Percentiles rank a stretch among this genome's conserved stretches.
Conservation (phyloP, 805 yeast species). For the Metschnikowia peoriensis region DNA sequence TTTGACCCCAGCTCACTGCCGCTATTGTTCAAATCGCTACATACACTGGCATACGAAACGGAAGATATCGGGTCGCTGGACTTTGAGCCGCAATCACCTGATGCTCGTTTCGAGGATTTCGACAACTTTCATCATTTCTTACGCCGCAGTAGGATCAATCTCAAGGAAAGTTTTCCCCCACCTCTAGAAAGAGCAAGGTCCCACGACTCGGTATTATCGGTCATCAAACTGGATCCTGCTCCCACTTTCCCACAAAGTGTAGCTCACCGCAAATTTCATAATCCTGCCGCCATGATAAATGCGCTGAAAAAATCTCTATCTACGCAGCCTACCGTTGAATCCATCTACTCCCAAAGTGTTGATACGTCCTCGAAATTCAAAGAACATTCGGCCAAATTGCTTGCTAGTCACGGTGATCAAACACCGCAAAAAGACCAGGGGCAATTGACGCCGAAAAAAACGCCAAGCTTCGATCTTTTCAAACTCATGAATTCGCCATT, state of each 20-base stretch:
- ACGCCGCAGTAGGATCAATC: constrained; percentile 33
- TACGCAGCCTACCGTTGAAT: constrained; percentile 31
- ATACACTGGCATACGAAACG: not conserved
- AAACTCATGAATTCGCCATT: constrained; percentile 19
- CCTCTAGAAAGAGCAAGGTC: constrained; percentile 25
- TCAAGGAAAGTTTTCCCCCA: constrained; percentile 30
- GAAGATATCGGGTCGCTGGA: constrained; percentile 5
- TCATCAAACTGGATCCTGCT: not conserved
- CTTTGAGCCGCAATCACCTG: constrained; percentile 5
- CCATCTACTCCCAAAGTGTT: constrained; percentile 23
- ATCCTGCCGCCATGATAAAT: constrained; percentile 31
- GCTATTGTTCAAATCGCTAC: constrained; percentile 4
- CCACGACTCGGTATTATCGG: constrained; percentile 24
- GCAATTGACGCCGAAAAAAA: constrained; percentile 12
- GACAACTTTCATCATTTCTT: constrained; percentile 28
- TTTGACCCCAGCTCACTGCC: constrained; percentile 10
- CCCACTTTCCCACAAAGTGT: not conserved
- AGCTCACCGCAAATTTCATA: constrained; percentile 29
- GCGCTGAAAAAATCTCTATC: constrained; percentile 10
- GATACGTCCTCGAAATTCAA: constrained; percentile 14
- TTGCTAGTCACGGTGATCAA: constrained; percentile 7
- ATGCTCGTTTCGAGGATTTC: constrained; percentile 15
- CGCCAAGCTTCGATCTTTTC: constrained; percentile 22
- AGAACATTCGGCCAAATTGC: constrained; percentile 17
- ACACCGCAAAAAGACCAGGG: not conserved